phyloP scores from a whole-genome alignment of 2,329 filamentous ascomycete species.

The Berkeleyomyces rouxiae region DNA sequence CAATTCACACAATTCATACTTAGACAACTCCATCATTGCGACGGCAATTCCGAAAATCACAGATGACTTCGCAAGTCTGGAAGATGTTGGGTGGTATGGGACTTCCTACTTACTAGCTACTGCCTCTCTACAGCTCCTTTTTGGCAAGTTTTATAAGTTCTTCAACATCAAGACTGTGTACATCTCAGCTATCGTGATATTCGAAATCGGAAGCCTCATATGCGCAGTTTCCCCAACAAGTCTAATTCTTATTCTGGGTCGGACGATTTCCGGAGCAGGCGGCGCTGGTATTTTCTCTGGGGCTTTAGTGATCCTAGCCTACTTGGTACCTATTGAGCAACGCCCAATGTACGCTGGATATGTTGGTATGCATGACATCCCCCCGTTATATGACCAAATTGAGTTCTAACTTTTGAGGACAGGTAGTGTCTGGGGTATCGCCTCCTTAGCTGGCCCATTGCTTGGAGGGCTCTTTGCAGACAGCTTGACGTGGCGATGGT shows the following conservation, averaged over 20 bases:
- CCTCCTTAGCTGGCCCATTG: conserved; percentile 18
- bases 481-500: conserved; percentile 21
- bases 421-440: conserved; percentile 25
- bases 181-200: conserved; percentile 23
- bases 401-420: conserved; percentile 12
- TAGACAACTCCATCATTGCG: conserved; percentile 27
- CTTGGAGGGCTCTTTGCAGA: conserved; percentile 18
- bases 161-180: conserved; percentile 28
- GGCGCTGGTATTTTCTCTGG: conserved; percentile 32
- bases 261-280: conserved; percentile 24
- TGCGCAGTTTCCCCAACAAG: conserved; percentile 23
- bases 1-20: neutral
- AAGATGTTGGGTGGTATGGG: conserved; percentile 35
- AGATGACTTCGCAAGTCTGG: conserved; percentile 26
- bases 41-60: conserved; percentile 30
- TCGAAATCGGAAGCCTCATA: conserved; percentile 28
- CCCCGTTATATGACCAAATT: conserved; percentile 16
- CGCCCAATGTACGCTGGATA: conserved; percentile 24
- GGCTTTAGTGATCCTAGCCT: conserved; percentile 26
- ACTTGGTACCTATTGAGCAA: conserved; percentile 21
- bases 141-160: conserved; percentile 29
- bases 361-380: conserved; percentile 2
- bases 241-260: conserved; percentile 22
- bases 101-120: conserved; percentile 27
- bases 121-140: conserved; percentile 25